These are phyloP conservation scores for Priceomyces fermenticarens DNA, from an alignment of 805 yeast species.

Conservation along the genomic window DNA sequence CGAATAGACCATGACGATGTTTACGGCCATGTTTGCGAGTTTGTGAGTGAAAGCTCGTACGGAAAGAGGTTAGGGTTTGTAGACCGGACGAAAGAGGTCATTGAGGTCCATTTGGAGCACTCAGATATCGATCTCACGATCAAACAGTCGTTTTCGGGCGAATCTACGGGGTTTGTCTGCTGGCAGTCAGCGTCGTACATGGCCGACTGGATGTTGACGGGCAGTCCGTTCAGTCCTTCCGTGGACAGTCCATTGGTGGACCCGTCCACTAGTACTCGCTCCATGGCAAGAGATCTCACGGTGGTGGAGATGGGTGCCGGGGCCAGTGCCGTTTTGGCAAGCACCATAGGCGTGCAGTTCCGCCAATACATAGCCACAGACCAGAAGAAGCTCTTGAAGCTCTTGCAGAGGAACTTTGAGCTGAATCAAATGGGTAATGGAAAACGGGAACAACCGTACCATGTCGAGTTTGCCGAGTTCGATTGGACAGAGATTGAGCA, in stretches of 20 bases:
- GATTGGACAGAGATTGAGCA: constrained; percentile 58
- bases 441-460: constrained; percentile 5
- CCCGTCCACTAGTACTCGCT: too few relatives aligned
- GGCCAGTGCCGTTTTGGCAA: constrained; percentile 49
- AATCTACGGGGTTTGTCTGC: constrained; percentile 58
- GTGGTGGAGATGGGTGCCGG: constrained; percentile 67
- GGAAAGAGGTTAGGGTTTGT: constrained; percentile 31
- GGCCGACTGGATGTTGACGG: constrained; percentile 50
- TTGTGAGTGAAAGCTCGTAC: constrained; percentile 26
- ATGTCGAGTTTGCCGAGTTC: constrained; percentile 46
- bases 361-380: constrained; percentile 53
- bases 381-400: constrained; percentile 51
- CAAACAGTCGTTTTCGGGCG: constrained; percentile 30
- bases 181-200: constrained; percentile 54
- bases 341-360: constrained; percentile 30
- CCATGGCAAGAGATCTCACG: constrained; percentile 6
- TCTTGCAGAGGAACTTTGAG: constrained; percentile 46
- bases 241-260: too few relatives aligned
- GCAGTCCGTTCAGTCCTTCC: constrained; percentile 25
- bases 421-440: too few relatives aligned
- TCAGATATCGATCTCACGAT: constrained; percentile 24
- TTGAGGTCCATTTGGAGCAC: constrained; percentile 19
- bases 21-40: constrained; percentile 30
- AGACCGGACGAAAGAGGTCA: constrained; percentile 21
- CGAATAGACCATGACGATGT: constrained; percentile 16